Base-by-base conservation (phyloP, 2,329 filamentous ascomycete species). In the Hypoxylon sp. region DNA sequence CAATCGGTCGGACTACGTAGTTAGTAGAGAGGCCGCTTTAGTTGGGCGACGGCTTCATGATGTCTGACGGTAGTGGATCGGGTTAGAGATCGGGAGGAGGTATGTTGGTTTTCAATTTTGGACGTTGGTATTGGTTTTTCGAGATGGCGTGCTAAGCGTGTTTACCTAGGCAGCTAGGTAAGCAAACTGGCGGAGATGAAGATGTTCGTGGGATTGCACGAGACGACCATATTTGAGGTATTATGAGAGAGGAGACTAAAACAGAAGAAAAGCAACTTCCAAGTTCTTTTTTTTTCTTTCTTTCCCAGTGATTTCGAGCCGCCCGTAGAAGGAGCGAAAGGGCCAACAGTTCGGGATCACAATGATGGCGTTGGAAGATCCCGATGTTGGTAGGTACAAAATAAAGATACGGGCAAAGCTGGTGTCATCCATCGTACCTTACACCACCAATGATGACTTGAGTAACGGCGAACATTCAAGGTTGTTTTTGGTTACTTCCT, bases 341-440 rank as follows among this genome's bases (percentile, higher is more conserved):
- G 35, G 59, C 47, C 29, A 51, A 46, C 54, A 33, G 35, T 63
- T 52, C 10, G 24, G 54, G 53, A 37, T 59, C 69, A n/a, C 62
- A 71, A 70, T 73, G 51, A 67, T 31, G 46, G 37, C 22, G 48
- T 65, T 63, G 60, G 66, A 66, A 69, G 57, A 62, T 68, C 29
- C 68, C 66, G 67, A 64, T 35, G 54, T 58, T 57, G 17, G 54
- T 44, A 57, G 26, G 54, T 44, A 66, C 66, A 60, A 66, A 66
- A 66, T n/a, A 69, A 19, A 39, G 48, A 42, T 58, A 17, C 13
- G 22, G 37, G 11, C 14, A 31, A 50, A 31, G 22, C 39, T 35
- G 39, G 39, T 33, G 33, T 52, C 31, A 48, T 67, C 22, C 29
- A 48, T 67, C 22, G 29, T 54, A 51, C 22, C 50, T 65, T 39